Evolutionary conservation across 2,329 filamentous ascomycete species (phyloP).

Genomic region (Bipolaris zeicola): DNA sequence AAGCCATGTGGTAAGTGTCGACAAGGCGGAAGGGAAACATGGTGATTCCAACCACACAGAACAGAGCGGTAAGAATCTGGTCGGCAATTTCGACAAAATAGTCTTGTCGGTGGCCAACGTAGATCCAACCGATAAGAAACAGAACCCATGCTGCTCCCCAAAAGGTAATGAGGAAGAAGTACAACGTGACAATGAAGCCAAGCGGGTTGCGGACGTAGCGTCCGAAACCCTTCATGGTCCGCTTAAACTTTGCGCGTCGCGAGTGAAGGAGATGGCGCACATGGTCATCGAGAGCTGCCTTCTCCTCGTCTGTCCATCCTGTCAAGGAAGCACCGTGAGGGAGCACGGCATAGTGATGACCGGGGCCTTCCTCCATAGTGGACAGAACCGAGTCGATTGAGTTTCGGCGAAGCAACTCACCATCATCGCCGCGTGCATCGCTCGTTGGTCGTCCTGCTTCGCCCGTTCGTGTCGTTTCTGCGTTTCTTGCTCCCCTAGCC

Average conservation of each 20-base stretch:
- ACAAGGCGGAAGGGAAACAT: slow-evolving; percentile 73
- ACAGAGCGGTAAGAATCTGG: slow-evolving; percentile 64
- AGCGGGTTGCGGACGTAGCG: slow-evolving; percentile 75
- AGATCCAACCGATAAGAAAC: slow-evolving; percentile 87
- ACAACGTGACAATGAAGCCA: slow-evolving; percentile 81
- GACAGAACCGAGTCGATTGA: slow-evolving; percentile 43
- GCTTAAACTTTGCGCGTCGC: slow-evolving; percentile 76
- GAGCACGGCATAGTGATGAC: slow-evolving; percentile 75
- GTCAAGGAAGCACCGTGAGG: slow-evolving; percentile 74
- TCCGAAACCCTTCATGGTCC: slow-evolving; percentile 76
- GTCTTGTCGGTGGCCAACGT: slow-evolving; percentile 71
- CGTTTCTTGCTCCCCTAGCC: slow-evolving; percentile 13
- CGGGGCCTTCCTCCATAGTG: slow-evolving; percentile 52
- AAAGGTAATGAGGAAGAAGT: slow-evolving; percentile 83
- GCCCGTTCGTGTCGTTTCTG: slow-evolving; percentile 26
- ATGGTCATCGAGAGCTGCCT: slow-evolving; percentile 78
- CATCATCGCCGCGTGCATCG: slow-evolving; percentile 14
- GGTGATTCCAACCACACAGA: slow-evolving; percentile 67
- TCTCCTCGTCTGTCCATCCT: slow-evolving; percentile 77
- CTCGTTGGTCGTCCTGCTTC: slow-evolving; percentile 21
- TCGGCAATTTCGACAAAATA: slow-evolving; percentile 63
- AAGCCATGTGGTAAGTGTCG: slow-evolving; percentile 87
- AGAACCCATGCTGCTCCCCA: slow-evolving; percentile 88
- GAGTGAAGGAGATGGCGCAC: slow-evolving; percentile 88
- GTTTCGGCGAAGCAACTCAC: slow-evolving; percentile 22